Evolutionary conservation across 257 asterid species (phyloP).

Genomic region (Avicennia marina): DNA sequence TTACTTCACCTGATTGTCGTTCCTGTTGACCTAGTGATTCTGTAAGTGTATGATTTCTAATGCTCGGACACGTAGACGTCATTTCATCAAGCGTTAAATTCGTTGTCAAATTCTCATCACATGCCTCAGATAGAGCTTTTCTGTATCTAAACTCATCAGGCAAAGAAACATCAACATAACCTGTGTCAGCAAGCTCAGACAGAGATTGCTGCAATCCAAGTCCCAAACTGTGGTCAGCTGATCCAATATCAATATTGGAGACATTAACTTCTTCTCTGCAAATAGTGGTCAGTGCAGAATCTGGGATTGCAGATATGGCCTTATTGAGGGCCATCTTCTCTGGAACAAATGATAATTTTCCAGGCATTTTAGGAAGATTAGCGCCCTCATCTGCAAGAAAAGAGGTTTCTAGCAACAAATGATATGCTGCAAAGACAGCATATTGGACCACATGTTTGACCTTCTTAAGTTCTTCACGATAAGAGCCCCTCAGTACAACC

Average conservation of each 20-base stretch:
- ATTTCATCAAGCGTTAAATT: conserved; percentile 18
- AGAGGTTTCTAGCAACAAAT: conserved; percentile 82
- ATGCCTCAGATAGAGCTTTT: conserved; percentile 36
- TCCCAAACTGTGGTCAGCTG: conserved; percentile 41
- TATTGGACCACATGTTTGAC: conserved; percentile 70
- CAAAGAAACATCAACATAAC: conserved; percentile 28
- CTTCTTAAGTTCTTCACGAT: conserved; percentile 73
- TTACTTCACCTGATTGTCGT: conserved; percentile 33
- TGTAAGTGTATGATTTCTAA: conserved; percentile 9
- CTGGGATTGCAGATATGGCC: conserved; percentile 26
- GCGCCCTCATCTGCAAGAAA: conserved; percentile 98
- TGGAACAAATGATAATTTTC: conserved; percentile 26
- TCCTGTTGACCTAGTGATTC: conserved; percentile 28
- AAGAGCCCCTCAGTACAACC: conserved; percentile 86
- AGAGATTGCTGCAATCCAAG: conserved; percentile 44
- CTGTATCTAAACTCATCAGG: conserved; percentile 33
- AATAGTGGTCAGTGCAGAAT: conserved; percentile 18
- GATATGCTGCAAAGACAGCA: conserved; percentile 95
- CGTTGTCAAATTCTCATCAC: conserved; percentile 33
- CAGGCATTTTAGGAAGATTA: conserved; percentile 50
- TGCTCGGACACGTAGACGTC: conserved; percentile 9
- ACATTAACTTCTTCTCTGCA: conserved; percentile 22
- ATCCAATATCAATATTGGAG: conserved; percentile 24
- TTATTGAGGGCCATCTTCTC: conserved; percentile 34
- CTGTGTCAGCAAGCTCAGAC: conserved; percentile 33